Conservation (phyloP, 2,329 filamentous ascomycete species). For the Scedosporium dehoogii region DNA sequence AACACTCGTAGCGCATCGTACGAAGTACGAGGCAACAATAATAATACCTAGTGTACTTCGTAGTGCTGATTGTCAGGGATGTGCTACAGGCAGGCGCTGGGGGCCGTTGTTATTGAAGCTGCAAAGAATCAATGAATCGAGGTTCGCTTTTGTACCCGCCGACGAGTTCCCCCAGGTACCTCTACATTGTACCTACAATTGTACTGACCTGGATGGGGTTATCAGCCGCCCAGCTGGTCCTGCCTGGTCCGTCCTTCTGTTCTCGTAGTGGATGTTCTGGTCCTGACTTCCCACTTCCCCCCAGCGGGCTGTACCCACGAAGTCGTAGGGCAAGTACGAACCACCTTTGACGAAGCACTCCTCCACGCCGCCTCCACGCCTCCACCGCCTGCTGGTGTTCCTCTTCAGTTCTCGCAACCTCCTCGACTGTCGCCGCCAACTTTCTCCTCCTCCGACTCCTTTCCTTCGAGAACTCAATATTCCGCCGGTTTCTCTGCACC, state of each 20-base stretch:
- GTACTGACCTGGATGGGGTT: neutral
- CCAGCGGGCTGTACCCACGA: neutral
- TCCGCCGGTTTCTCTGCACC: neutral
- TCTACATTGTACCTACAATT: neutral
- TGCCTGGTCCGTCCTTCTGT: neutral
- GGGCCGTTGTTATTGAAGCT: neutral
- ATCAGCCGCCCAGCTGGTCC: neutral
- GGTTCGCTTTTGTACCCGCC: neutral
- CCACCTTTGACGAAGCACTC: too few relatives aligned
- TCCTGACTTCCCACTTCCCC: neutral
- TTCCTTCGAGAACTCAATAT: neutral
- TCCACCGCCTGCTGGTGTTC: neutral
- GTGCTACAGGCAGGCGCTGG: neutral
- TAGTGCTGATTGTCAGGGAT: constrained; percentile 1
- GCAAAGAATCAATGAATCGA: neutral
- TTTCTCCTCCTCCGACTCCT: neutral
- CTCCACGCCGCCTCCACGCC: neutral
- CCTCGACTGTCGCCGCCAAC: neutral
- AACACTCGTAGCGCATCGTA: too few relatives aligned
- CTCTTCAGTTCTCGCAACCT: neutral
- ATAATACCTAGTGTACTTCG: too few relatives aligned
- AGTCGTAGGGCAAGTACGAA: neutral
- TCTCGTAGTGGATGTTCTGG: neutral
- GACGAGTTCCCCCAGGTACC: neutral
- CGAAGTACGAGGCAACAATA: neutral